Percentiles rank a stretch among this genome's conserved stretches.
These are phyloP conservation scores for Chalara sp. DNA, from an alignment of 2,329 filamentous ascomycete genomes.

Conservation along the genomic window DNA sequence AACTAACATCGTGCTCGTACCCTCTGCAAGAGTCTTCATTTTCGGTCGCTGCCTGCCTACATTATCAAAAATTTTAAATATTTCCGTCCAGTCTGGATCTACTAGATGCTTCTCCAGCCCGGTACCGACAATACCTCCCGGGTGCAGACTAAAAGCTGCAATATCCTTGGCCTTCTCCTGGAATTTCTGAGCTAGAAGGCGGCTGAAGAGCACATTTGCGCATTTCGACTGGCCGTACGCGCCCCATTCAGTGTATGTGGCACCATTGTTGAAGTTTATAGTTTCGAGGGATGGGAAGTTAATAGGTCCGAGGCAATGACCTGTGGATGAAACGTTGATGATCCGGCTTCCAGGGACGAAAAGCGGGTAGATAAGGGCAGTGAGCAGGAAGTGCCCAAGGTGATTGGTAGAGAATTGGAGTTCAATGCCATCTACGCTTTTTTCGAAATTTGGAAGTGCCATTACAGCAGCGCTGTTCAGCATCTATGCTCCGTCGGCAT, in stretches of 20 bases:
- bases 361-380: slow-evolving; percentile 10
- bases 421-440: slow-evolving; percentile 13
- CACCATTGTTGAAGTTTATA: slow-evolving; percentile 12
- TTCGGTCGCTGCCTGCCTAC: background rate
- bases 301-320: slow-evolving; percentile 28
- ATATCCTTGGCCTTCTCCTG: slow-evolving; percentile 13
- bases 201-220: slow-evolving; percentile 29
- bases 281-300: slow-evolving; percentile 14
- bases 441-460: slow-evolving; percentile 1
- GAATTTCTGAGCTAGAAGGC: slow-evolving; percentile 22
- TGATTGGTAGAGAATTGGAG: slow-evolving; percentile 16
- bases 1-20: background rate
- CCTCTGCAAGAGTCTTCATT: background rate
- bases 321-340: slow-evolving; percentile 25
- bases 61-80: background rate
- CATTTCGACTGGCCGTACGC: slow-evolving; percentile 32
- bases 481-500: slow-evolving; percentile 19
- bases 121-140: slow-evolving; percentile 13
- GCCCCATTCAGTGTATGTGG: slow-evolving; percentile 26
- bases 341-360: slow-evolving; percentile 5
- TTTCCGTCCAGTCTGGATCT: background rate
- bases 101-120: background rate
- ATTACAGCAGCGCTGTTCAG: slow-evolving; percentile 23
- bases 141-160: slow-evolving; percentile 24
- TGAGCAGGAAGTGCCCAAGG: slow-evolving; percentile 17